Evolutionary conservation across 2,329 filamentous ascomycete genomes (phyloP).

Genomic region (Saccharata proteae): DNA sequence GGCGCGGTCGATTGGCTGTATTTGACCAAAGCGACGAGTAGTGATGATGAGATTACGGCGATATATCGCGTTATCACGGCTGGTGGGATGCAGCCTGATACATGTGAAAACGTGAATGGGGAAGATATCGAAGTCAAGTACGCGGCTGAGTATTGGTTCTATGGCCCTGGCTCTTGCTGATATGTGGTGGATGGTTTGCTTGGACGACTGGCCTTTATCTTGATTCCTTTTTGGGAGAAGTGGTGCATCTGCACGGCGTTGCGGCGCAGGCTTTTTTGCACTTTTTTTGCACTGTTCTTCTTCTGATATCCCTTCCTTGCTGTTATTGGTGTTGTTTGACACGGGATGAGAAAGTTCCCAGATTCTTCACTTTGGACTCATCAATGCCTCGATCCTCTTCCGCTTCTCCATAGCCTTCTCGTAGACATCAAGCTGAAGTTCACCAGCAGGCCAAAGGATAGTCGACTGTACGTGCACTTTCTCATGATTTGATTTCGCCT

Average conservation of each 20-base stretch:
- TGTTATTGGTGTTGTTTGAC: no score
- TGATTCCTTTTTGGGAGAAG: no score
- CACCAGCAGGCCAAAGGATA: slow-evolving; percentile 64
- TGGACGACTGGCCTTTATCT: no score
- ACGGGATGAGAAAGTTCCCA: no score
- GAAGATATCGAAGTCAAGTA: slow-evolving; percentile 29
- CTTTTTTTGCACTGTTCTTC: no score
- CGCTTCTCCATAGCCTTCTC: slow-evolving; percentile 37
- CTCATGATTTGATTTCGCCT: slow-evolving; percentile 1
- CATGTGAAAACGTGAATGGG: slow-evolving; percentile 23
- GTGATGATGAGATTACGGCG: slow-evolving; percentile 27
- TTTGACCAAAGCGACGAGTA: slow-evolving; percentile 22
- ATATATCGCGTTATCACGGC: slow-evolving; percentile 39
- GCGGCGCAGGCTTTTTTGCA: no score
- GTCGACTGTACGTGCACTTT: slow-evolving; percentile 55
- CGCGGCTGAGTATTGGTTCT: slow-evolving; percentile 38
- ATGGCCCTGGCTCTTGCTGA: no score
- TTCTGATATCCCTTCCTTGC: no score
- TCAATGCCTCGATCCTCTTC: no score
- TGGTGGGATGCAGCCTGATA: slow-evolving; percentile 29
- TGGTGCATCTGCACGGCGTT: no score
- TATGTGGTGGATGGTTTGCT: no score
- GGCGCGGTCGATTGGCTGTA: slow-evolving; percentile 36
- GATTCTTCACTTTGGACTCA: no score
- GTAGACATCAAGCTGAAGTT: slow-evolving; percentile 60